Evolutionary conservation across 352 stramenopile species (phyloP).

Genomic region (Phytophthora pisi): DNA sequence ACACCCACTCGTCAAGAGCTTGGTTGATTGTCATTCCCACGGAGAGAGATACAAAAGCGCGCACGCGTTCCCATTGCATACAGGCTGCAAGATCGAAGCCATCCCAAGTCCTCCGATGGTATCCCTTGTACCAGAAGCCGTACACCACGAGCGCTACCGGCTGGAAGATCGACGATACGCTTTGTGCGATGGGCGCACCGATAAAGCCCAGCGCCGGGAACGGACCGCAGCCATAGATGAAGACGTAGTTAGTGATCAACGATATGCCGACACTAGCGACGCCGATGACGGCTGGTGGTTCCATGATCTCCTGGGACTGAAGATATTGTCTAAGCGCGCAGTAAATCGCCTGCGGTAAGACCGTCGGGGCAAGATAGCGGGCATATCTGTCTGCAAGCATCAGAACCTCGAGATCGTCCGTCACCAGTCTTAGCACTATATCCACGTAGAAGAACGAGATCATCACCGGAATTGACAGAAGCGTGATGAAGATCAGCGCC

Average conservation of each 20-base stretch:
- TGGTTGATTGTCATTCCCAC: constrained; percentile 83
- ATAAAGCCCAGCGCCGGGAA: constrained; percentile 73
- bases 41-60: constrained; percentile 70
- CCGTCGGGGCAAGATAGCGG: constrained; percentile 59
- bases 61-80: constrained; percentile 70
- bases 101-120: constrained; percentile 80
- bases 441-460: constrained; percentile 89
- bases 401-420: constrained; percentile 69
- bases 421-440: constrained; percentile 66
- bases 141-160: constrained; percentile 69
- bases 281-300: constrained; percentile 77
- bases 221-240: constrained; percentile 77
- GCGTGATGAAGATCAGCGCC: constrained; percentile 74
- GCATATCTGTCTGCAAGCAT: constrained; percentile 70
- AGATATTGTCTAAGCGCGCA: constrained; percentile 81
- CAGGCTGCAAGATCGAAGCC: constrained; percentile 64
- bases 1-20: constrained; percentile 81
- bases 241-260: constrained; percentile 73
- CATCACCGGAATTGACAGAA: constrained; percentile 80
- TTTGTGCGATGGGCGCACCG: constrained; percentile 76
- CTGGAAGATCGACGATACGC: constrained; percentile 79
- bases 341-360: constrained; percentile 77
- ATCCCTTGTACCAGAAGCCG: constrained; percentile 80
- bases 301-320: constrained; percentile 81
- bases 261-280: constrained; percentile 68